Evolutionary conservation across 345 rosid species (phyloP), one percentile per base, ranked within the genome.

Genomic region (Linum usitatissimum): DNA sequence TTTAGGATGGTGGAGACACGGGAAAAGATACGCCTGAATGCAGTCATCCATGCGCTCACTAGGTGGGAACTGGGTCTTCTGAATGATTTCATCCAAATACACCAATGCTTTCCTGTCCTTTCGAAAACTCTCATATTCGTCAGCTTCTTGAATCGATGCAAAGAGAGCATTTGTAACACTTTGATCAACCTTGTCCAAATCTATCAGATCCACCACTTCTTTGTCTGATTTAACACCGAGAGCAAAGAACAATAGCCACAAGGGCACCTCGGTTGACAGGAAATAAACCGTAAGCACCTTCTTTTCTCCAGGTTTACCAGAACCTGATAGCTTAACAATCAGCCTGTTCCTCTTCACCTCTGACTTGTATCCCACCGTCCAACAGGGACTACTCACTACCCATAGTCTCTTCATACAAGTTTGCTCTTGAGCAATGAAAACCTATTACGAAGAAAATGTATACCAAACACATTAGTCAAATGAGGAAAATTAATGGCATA

Each of bases 351-450:
- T 84, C 73, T 84, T 92, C 54, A 73, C 70, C 53, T 82, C 88
- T 0, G 90, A 87, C 72, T 78, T 73, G 75, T 82, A 85, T 5
- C 90, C 70, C 71, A 87, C 77, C 10, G 88, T 83, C 93, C 94
- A 89, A 17, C 77, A 76, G 61, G 75, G 91, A 57, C 18, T 68
- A 68, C 66, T 80, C 18, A 84, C 79, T 63, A 90, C 64, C 99
- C 97, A 92, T 14, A 89, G 84, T 68, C 88, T 87, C 79, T 78
- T 89, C 75, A 74, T 30, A 68, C 88, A 89, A 51, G 78, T 70
- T 70, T 87, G 94, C 69, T 92, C 99, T 73, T 92, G 99, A 12
- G 99, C 96, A 63, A 89, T 75, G 68, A 89, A 87, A 38, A 78
- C 81, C 99, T 92, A 80, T 63, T 76, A 65, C 20, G 6, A 60